Evolutionary conservation across 352 stramenopile genomes (phyloP), one percentile per base, ranked within the genome.

Genomic region (Hyaloperonospora brassicae): DNA sequence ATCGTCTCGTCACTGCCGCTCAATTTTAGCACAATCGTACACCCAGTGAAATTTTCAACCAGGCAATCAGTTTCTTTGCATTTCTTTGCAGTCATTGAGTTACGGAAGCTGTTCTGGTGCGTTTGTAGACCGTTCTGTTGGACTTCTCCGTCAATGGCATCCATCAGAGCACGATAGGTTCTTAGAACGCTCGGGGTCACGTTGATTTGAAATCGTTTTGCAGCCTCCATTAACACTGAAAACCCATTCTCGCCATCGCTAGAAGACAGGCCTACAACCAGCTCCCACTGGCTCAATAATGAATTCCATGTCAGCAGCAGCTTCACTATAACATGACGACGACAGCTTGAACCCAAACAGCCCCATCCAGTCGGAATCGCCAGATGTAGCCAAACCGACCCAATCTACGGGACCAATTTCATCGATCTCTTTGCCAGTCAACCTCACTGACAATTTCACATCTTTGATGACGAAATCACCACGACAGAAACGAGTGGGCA

Each of bases 141-240:
- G 2, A 74, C 76, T 47, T 86, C 77, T 13, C 73, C 76, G 13
- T 85, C 79, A 36, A 89, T 53, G 0, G 88, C 76, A 22, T 94
- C 84, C 62, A 87, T 89, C 43, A 94, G 40, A 11, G 77, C 74
- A 45, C 76, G 76, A 30, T 91, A 88, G 11, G 74, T 86, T 41
- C 89, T 87, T 44, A 94, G 25, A 14, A 89, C 60, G 34, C 73
- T 78, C 3, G 79, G 76, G 11, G 79, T 86, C 31, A 89, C 64
- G 52, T 89, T 89, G 48, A 89, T 77, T 50, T 89, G 79, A 57
- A 89, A 86, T 11, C 72, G 72, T 53, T 81, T 86, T 6, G 72
- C 72, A 13, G 78, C 78, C 41, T 89, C 78, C 24, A 84, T 64
- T 36, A 86, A 61, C 13, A 79, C 63, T 13, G 76, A 74, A 23